Percentiles rank a stretch among this genome's conserved stretches.
Evolutionary conservation across 192 early-diverging fungal genomes (phyloP).

Genomic region (Coemansia sp.): DNA sequence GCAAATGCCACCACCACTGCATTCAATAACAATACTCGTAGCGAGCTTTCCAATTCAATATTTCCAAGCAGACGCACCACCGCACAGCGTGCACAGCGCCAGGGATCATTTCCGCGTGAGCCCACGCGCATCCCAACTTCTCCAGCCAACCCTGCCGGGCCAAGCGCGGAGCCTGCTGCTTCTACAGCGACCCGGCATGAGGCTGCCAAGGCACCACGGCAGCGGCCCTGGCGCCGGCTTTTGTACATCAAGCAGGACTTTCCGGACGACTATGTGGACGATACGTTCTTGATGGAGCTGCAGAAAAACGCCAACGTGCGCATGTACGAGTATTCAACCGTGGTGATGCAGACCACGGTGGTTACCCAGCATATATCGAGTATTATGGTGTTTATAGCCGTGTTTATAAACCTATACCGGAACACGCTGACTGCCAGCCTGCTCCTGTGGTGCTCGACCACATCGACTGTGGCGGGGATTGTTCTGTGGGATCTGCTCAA

Average conservation of each 20-base stretch:
- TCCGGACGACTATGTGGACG: constrained; percentile 90
- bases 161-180: neutral
- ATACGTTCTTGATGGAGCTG: constrained; percentile 80
- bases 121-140: neutral
- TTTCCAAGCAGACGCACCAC: constrained; percentile 1
- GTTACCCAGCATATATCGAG: constrained; percentile 85
- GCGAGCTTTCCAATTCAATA: constrained; percentile 1
- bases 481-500: constrained; percentile 64
- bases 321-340: constrained; percentile 76
- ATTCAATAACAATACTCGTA: neutral
- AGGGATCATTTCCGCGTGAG: neutral
- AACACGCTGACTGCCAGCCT: constrained; percentile 56
- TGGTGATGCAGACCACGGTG: constrained; percentile 70
- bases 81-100: neutral
- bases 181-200: neutral
- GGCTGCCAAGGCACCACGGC: constrained; percentile 4
- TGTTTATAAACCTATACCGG: constrained; percentile 75
- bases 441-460: constrained; percentile 59
- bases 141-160: neutral
- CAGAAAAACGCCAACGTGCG: constrained; percentile 90
- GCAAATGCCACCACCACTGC: constrained; percentile 4
- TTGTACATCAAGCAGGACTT: constrained; percentile 86
- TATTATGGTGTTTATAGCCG: constrained; percentile 83
- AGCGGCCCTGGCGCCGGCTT: constrained; percentile 68
- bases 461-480: constrained; percentile 63